These are phyloP conservation scores for Vachellia pachyceras DNA, from an alignment of 306 rosid genomes.

Conservation along the genomic window DNA sequence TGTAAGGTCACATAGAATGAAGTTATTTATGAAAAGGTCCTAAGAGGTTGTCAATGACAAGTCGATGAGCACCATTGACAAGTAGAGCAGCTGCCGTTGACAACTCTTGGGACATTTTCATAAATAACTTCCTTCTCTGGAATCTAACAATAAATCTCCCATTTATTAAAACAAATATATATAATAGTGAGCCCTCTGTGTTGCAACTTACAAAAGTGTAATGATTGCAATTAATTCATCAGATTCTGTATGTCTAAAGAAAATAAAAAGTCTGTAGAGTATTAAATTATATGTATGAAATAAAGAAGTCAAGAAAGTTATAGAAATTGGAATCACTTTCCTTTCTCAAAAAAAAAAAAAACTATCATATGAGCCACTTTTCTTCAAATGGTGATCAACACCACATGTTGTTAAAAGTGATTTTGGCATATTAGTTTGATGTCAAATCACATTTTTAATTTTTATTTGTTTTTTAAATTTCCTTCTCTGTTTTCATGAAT, in stretches of 20 bases:
- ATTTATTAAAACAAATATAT: not conserved
- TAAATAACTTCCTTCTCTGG: too few relatives aligned
- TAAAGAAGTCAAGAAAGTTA: not conserved
- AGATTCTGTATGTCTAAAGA: not conserved
- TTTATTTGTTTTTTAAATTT: not conserved
- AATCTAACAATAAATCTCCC: too few relatives aligned
- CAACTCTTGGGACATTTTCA: too few relatives aligned
- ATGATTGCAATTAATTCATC: not conserved
- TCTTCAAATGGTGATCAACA: not conserved
- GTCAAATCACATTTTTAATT: not conserved
- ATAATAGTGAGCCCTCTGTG: not conserved
- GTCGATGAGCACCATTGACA: too few relatives aligned
- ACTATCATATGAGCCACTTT: not conserved
- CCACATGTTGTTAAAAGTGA: not conserved
- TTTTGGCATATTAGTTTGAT: slow-evolving; percentile 1
- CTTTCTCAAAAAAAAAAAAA: not conserved
- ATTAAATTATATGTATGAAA: not conserved
- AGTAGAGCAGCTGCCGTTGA: too few relatives aligned
- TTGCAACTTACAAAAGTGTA: not conserved
- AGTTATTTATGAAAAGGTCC: too few relatives aligned
- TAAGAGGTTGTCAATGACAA: too few relatives aligned
- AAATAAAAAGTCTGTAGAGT: not conserved
- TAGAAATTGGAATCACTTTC: not conserved
- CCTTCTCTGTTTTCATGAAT: not conserved
- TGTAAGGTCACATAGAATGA: too few relatives aligned